Evolutionary conservation across 257 asterid species (phyloP), one percentile per base, ranked within the genome.

Genomic region (Euphrasia confusa): DNA sequence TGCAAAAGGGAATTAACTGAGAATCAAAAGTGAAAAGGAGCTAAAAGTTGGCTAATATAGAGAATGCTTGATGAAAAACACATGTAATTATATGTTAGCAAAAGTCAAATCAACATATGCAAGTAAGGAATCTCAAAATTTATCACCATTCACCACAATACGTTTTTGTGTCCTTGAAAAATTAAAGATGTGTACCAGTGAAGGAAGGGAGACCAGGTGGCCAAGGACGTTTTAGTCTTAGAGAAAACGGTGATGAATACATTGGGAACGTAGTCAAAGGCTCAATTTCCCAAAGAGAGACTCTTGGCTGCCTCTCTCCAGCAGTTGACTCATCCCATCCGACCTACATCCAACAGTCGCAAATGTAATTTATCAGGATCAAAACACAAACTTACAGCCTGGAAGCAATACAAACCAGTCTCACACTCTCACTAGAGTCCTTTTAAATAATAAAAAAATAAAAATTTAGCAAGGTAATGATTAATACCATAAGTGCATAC

Each of bases 271-370:
- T 79, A 9, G 90, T 84, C 53, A 87, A 66, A 65, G 96, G 94
- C 75, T 87, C 96, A 13, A 87, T 83, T 73, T 87, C 94, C 96
- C 96, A 87, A 60, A 87, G 83, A 35, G 96, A 87, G 52, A 84
- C 96, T 75, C 94, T 75, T 14, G 83, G 88, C 71, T 83, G 96
- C 72, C 81, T 78, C 58, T 88, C 94, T 27, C 96, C 96, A 27
- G 96, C 86, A 3, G 94, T 81, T 17, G 96, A 88, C 64, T 88
- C 96, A 35, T 87, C 96, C 96, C 96, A 87, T 6, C 96, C 94
- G 58, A 87, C 96, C 94, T 87, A 71, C 68, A 79, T 21, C 28
- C 21, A 39, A 58, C 4, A 47, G 47, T 42, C 39, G 18, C 53
- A 66, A 15, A 32, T 63, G 56, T 50, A 32, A 30, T 28, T 12